Conservation (phyloP, 331 rosid species). For the Prunus yedoensis region DNA sequence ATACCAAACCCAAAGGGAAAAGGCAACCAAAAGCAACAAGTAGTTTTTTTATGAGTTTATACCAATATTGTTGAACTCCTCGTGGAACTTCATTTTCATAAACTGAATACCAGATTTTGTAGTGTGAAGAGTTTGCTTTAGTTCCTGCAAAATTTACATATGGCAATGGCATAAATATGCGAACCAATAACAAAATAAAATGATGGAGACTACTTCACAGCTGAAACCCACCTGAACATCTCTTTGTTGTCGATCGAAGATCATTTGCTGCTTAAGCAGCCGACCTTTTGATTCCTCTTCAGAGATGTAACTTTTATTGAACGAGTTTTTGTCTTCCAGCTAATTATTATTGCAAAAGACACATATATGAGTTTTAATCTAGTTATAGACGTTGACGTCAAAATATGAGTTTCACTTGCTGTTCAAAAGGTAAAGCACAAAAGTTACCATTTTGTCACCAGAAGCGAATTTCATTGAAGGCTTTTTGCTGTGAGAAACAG, state of each 20-base stretch:
- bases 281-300: constrained; percentile 52
- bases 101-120: constrained; percentile 86
- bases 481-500: constrained; percentile 47
- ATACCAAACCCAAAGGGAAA: constrained; percentile 7
- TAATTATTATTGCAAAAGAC: constrained; percentile 24
- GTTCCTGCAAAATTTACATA: constrained; percentile 47
- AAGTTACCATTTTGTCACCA: constrained; percentile 56
- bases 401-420: not conserved
- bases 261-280: constrained; percentile 55
- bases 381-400: not conserved
- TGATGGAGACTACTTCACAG: not conserved
- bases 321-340: constrained; percentile 43
- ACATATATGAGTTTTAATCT: constrained; percentile 7
- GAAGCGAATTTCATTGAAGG: constrained; percentile 39
- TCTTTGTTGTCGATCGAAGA: constrained; percentile 73
- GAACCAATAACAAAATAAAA: not conserved
- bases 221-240: constrained; percentile 58
- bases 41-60: constrained; percentile 17
- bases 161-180: constrained; percentile 4
- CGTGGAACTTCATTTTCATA: constrained; percentile 81
- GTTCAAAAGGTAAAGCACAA: constrained; percentile 9
- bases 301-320: constrained; percentile 30
- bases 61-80: constrained; percentile 88
- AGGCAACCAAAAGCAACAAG: not conserved
- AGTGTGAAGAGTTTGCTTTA: constrained; percentile 66